phyloP scores from a whole-genome alignment of 1,284 basidiomycete genomes.

The Sporisorium sorghi region DNA sequence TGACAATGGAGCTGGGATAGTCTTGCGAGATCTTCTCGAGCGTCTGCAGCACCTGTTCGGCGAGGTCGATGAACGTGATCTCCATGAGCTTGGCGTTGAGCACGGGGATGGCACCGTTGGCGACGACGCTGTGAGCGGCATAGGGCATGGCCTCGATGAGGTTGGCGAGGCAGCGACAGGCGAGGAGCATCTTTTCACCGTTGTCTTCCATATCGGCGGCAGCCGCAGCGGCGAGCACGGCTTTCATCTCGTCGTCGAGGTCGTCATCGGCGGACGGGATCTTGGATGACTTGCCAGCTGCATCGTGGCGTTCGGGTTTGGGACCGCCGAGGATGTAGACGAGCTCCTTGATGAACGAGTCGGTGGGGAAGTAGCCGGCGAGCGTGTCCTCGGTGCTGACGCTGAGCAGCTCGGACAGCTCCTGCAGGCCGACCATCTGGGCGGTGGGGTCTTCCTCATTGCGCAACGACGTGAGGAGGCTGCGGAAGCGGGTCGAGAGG shows the following conservation, averaged over 20 bases:
- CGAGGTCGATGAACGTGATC: constrained; percentile 68
- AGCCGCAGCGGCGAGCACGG: constrained; percentile 52
- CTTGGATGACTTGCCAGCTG: constrained; percentile 22
- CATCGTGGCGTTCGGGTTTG: constrained; percentile 51
- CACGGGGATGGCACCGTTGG: constrained; percentile 62
- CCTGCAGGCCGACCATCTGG: constrained; percentile 84
- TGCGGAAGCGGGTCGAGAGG: constrained; percentile 54
- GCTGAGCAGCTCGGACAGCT: constrained; percentile 91
- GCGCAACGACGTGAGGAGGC: constrained; percentile 57
- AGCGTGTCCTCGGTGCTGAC: constrained; percentile 98
- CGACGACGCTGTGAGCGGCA: constrained; percentile 62
- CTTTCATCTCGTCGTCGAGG: constrained; percentile 50
- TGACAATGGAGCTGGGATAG: constrained; percentile 64
- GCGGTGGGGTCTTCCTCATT: constrained; percentile 74
- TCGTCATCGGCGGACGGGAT: constrained; percentile 30
- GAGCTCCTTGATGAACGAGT: constrained; percentile 90
- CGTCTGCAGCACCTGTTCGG: constrained; percentile 68
- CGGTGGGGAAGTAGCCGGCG: constrained; percentile 91
- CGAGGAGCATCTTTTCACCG: constrained; percentile 63
- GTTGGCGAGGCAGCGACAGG: constrained; percentile 69
- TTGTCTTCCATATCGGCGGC: constrained; percentile 55
- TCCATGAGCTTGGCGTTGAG: constrained; percentile 65
- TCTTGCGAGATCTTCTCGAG: constrained; percentile 67
- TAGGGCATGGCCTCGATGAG: constrained; percentile 69
- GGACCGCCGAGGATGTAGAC: constrained; percentile 89